Evolutionary conservation across 345 rosid species (phyloP).

Genomic region (Orychophragmus violaceus): DNA sequence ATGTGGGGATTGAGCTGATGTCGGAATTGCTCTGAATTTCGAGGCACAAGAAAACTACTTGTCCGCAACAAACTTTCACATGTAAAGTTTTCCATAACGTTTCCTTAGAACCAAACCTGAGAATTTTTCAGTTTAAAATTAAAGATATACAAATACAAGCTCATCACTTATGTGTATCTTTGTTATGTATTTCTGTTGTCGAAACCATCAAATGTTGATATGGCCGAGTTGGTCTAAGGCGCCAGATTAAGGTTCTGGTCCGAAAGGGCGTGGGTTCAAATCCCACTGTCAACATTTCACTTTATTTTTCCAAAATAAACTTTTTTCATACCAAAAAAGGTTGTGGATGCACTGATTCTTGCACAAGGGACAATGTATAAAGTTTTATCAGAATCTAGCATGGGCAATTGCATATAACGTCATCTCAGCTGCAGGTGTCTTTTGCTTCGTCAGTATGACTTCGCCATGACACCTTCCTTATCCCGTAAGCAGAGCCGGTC

Average conservation of each 20-base stretch:
- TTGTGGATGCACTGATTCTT: slow-evolving; percentile 75
- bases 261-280: slow-evolving; percentile 99
- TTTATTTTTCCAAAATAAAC: no score
- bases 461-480: slow-evolving; percentile 89
- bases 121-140: neutral
- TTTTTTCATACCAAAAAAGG: no score
- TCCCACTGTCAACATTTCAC: slow-evolving; percentile 78
- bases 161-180: neutral
- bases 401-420: slow-evolving; percentile 85
- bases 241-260: slow-evolving; percentile 99
- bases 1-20: slow-evolving; percentile 81
- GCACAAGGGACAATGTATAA: slow-evolving; percentile 84
- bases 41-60: slow-evolving; percentile 88
- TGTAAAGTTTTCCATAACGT: slow-evolving; percentile 37
- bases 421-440: slow-evolving; percentile 76
- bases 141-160: neutral
- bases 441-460: slow-evolving; percentile 77
- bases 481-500: no score
- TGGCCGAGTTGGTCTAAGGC: slow-evolving; percentile 99
- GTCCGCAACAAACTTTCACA: slow-evolving; percentile 84
- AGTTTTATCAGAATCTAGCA: slow-evolving; percentile 82
- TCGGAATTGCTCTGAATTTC: slow-evolving; percentile 79
- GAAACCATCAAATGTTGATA: no score
- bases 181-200: neutral
- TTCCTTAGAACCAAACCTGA: neutral